Evolutionary conservation across 2,329 filamentous ascomycete genomes (phyloP).

Genomic region (Diaporthe sp.): DNA sequence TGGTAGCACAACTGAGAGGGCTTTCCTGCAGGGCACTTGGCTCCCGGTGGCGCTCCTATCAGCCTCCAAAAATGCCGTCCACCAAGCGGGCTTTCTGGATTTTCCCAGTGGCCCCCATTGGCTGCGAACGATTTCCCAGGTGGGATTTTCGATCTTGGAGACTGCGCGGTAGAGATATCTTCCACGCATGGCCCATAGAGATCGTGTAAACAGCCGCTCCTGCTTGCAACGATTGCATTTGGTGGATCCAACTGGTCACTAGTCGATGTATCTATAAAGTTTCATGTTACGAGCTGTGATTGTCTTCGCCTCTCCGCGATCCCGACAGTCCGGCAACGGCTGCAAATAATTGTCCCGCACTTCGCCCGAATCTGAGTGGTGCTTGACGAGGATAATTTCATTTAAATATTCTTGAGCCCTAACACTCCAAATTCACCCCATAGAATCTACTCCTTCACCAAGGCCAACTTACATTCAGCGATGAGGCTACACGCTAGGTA

Average conservation of each 20-base stretch:
- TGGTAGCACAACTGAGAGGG: constrained; percentile 20
- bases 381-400: neutral
- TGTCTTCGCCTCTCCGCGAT: neutral
- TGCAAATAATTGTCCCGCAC: constrained; percentile 14
- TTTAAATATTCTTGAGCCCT: constrained; percentile 2
- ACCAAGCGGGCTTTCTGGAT: constrained; percentile 14
- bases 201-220: too few relatives aligned
- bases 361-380: constrained; percentile 7
- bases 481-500: neutral
- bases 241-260: constrained; percentile 23
- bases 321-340: constrained; percentile 11
- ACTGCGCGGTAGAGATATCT: constrained; percentile 31
- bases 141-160: constrained; percentile 13
- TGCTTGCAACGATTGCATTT: neutral
- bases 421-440: rapidly evolving
- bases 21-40: constrained; percentile 12
- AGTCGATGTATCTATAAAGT: constrained; percentile 7
- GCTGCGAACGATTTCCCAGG: neutral
- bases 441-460: neutral
- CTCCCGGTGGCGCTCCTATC: constrained; percentile 17
- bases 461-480: too few relatives aligned
- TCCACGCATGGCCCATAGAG: constrained; percentile 9
- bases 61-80: constrained; percentile 36
- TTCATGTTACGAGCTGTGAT: neutral
- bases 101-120: constrained; percentile 17